Conservation (phyloP, 2,329 filamentous ascomycete genomes). For the Septoria petroselini region DNA sequence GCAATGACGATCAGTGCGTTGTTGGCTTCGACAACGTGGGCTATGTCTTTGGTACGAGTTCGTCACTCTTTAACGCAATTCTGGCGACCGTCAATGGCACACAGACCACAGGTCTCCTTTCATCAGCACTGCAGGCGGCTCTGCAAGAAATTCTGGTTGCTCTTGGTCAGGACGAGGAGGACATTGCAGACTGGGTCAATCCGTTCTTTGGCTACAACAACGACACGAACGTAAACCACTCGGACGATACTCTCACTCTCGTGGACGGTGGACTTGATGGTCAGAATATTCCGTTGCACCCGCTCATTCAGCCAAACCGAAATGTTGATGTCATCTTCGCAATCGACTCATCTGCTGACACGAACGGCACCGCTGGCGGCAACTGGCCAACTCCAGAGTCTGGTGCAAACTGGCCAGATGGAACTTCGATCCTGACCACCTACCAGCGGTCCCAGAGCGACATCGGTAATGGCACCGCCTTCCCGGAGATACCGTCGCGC, state of each 20-base stretch:
- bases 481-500: slow-evolving; percentile 68
- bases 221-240: slow-evolving; percentile 56
- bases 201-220: slow-evolving; percentile 68
- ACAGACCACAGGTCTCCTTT: slow-evolving; percentile 41
- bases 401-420: slow-evolving; percentile 68
- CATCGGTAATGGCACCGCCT: slow-evolving; percentile 65
- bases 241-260: slow-evolving; percentile 58
- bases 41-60: slow-evolving; percentile 82
- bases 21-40: slow-evolving; percentile 78
- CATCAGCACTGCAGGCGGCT: slow-evolving; percentile 31
- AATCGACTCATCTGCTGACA: slow-evolving; percentile 74
- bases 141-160: slow-evolving; percentile 54
- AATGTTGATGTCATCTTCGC: slow-evolving; percentile 77
- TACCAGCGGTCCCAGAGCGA: slow-evolving; percentile 62
- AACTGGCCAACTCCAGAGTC: slow-evolving; percentile 33
- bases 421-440: slow-evolving; percentile 68
- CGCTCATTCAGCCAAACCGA: slow-evolving; percentile 70
- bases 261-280: slow-evolving; percentile 76
- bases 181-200: slow-evolving; percentile 76
- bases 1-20: slow-evolving; percentile 60
- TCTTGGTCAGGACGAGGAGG: slow-evolving; percentile 60
- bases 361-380: slow-evolving; percentile 48
- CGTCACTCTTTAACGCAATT: slow-evolving; percentile 78
- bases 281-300: slow-evolving; percentile 76
- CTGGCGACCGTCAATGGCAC: slow-evolving; percentile 61